phyloP scores from a whole-genome alignment of 2,329 filamentous ascomycete genomes.

The Boeremia lycopersici region DNA sequence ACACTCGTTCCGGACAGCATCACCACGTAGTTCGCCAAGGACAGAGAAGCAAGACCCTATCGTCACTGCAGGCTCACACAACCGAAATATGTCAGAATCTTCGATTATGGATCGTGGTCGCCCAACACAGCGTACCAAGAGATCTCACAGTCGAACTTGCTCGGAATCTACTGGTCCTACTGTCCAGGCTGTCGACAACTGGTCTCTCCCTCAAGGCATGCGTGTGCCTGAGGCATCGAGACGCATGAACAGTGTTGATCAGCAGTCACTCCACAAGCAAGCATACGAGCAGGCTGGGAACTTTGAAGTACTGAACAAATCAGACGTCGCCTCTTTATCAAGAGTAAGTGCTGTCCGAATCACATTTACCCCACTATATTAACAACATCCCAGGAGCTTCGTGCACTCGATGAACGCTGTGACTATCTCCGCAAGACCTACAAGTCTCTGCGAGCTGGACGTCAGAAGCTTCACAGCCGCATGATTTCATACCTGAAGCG shows the following conservation, averaged over 20 bases:
- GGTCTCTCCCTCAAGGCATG: constrained; percentile 47
- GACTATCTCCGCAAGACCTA: constrained; percentile 80
- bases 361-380: constrained; percentile 14
- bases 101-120: constrained; percentile 48
- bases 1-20: constrained; percentile 40
- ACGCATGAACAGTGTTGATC: constrained; percentile 43
- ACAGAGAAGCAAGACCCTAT: constrained; percentile 40
- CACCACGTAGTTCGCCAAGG: constrained; percentile 42
- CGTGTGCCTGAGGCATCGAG: constrained; percentile 43
- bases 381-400: constrained; percentile 65
- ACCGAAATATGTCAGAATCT: constrained; percentile 45
- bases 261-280: constrained; percentile 47
- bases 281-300: constrained; percentile 48
- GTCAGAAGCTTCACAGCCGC: constrained; percentile 75
- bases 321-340: constrained; percentile 59
- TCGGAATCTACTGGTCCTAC: constrained; percentile 41
- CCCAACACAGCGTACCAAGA: constrained; percentile 42
- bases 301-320: constrained; percentile 49
- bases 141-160: constrained; percentile 38
- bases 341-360: constrained; percentile 54
- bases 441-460: constrained; percentile 73
- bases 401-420: constrained; percentile 75
- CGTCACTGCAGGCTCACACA: constrained; percentile 25
- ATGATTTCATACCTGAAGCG: constrained; percentile 79
- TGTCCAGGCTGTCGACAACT: constrained; percentile 34